These are phyloP conservation scores for Solanum aculeatissimum DNA, from an alignment of 305 asterid species.

Conservation along the genomic window DNA sequence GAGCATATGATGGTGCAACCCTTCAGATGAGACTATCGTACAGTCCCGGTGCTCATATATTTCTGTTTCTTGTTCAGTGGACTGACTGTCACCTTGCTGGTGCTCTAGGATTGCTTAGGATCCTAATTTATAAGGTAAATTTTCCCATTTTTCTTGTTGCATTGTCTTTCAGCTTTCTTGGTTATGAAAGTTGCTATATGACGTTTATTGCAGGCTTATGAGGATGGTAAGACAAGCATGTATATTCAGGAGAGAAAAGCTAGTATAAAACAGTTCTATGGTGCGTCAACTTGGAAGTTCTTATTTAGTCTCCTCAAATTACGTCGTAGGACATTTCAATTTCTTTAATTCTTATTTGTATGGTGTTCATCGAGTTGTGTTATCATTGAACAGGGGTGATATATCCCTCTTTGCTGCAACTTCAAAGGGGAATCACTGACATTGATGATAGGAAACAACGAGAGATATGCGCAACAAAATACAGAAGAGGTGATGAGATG, in stretches of 20 bases:
- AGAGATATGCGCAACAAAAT: conserved; percentile 46
- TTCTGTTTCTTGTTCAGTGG: conserved; percentile 83
- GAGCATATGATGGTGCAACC: conserved; percentile 62
- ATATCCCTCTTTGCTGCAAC: conserved; percentile 86
- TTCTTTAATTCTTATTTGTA: not conserved
- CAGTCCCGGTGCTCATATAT: conserved; percentile 80
- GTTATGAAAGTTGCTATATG: not conserved
- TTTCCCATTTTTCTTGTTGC: not conserved
- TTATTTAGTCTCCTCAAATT: not conserved
- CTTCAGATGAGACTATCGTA: conserved; percentile 93
- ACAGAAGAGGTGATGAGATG: conserved; percentile 43
- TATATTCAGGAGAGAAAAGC: conserved; percentile 70
- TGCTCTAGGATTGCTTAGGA: conserved; percentile 67
- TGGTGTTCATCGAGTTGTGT: not conserved
- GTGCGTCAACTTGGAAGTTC: conserved; percentile 23
- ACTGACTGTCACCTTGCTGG: conserved; percentile 85
- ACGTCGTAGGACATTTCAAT: not conserved
- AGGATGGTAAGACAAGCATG: conserved; percentile 80
- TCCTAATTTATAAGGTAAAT: conserved; percentile 74
- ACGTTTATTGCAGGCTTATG: conserved; percentile 48
- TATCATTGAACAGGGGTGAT: conserved; percentile 49
- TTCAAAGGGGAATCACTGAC: conserved; percentile 66
- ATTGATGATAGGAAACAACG: conserved; percentile 79
- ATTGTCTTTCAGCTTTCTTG: not conserved
- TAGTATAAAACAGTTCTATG: conserved; percentile 67